phyloP scores from a whole-genome alignment of 2,329 filamentous ascomycete species.

The Teratosphaeria gauchensis region DNA sequence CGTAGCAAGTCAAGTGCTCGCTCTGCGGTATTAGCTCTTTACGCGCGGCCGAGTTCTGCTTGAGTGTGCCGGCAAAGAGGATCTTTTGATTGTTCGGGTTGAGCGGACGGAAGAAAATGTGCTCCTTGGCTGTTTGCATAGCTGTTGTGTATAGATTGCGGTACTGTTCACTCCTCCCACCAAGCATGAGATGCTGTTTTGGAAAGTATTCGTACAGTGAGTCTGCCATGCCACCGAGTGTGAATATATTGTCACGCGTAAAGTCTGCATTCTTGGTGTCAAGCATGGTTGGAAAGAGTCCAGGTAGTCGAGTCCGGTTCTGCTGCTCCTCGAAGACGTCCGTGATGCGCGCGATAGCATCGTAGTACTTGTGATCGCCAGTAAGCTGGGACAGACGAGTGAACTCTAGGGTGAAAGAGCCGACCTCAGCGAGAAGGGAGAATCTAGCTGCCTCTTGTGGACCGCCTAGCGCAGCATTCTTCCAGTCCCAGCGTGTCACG shows the following conservation, averaged over 20 bases:
- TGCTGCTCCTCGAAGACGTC: conserved; percentile 33
- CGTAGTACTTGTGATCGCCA: conserved; percentile 36
- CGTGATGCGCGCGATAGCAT: conserved; percentile 35
- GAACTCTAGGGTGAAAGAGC: conserved; percentile 39
- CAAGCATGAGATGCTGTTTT: conserved; percentile 39
- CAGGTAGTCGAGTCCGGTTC: conserved; percentile 33
- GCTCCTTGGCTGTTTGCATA: conserved; percentile 38
- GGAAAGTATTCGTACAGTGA: conserved; percentile 34
- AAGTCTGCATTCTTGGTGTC: conserved; percentile 33
- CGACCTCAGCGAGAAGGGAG: conserved; percentile 34
- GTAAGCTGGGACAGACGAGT: conserved; percentile 38
- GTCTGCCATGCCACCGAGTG: conserved; percentile 28
- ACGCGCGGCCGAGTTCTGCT: conserved; percentile 13
- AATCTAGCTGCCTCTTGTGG: conserved; percentile 7
- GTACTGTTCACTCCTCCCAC: conserved; percentile 30
- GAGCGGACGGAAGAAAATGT: conserved; percentile 41
- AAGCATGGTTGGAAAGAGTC: conserved; percentile 39
- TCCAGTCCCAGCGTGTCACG: conserved; percentile 36
- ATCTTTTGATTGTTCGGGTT: conserved; percentile 36
- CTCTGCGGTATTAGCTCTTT: conserved; percentile 38
- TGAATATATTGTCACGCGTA: conserved; percentile 30
- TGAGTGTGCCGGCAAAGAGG: conserved; percentile 36
- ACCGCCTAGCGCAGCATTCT: conserved; percentile 9
- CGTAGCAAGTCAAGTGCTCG: conserved; percentile 52
- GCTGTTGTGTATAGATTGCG: conserved; percentile 38